Conservation (phyloP, 257 asterid species). For the Nicotiana noctiflora region DNA sequence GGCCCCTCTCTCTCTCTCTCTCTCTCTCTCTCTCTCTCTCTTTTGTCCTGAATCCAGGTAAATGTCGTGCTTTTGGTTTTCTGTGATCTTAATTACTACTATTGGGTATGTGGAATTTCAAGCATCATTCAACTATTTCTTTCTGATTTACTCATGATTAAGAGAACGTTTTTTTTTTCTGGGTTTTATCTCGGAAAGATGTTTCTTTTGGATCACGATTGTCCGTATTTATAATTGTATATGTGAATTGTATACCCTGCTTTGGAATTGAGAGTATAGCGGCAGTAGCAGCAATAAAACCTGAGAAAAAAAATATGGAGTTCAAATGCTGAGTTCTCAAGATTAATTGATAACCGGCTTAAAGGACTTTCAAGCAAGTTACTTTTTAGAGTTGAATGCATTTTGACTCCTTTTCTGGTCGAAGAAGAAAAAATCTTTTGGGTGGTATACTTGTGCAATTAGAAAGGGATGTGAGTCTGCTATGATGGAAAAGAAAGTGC, state of each 20-base stretch:
- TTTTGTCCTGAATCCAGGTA: background rate
- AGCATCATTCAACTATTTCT: background rate
- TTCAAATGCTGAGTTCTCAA: background rate
- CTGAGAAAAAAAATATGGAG: background rate
- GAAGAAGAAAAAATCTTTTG: background rate
- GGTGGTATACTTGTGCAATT: background rate
- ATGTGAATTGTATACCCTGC: background rate
- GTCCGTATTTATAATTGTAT: background rate
- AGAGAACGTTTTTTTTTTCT: background rate
- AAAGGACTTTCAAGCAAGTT: background rate
- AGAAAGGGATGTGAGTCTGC: background rate
- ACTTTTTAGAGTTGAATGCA: background rate
- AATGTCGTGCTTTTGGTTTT: background rate
- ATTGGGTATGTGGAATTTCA: background rate
- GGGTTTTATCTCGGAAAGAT: background rate
- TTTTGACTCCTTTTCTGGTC: background rate
- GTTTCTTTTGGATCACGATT: background rate
- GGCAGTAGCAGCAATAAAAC: background rate
- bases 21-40: too few relatives aligned
- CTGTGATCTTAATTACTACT: background rate
- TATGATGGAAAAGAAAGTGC: background rate
- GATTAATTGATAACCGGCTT: background rate
- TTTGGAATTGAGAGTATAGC: background rate
- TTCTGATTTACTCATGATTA: background rate
- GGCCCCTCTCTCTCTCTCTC: background rate